Percentiles rank a stretch among this genome's conserved stretches.
These are phyloP conservation scores for Bauhinia variegata DNA, from an alignment of 306 rosid genomes.

Conservation along the genomic window DNA sequence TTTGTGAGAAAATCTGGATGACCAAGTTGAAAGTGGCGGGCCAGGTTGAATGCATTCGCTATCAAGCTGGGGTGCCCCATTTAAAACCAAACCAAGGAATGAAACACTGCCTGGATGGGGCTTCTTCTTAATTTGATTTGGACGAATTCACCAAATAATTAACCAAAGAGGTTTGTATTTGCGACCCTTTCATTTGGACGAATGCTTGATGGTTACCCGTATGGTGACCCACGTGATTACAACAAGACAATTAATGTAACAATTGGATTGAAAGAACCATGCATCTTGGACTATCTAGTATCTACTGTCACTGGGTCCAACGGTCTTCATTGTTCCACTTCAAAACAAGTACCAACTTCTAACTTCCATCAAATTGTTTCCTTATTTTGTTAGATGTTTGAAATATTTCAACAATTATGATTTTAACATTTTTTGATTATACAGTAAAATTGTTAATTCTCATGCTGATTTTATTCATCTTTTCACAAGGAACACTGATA, in stretches of 20 bases:
- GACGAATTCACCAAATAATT: slow-evolving; percentile 51
- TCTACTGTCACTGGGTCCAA: no score
- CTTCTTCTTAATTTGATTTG: slow-evolving; percentile 41
- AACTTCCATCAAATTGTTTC: no score
- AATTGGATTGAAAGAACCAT: no score
- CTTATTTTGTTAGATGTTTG: no score
- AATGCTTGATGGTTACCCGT: slow-evolving; percentile 38
- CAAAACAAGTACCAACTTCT: no score
- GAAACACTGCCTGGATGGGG: slow-evolving; percentile 23
- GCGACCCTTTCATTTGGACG: slow-evolving; percentile 41
- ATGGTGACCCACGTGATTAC: slow-evolving; percentile 37
- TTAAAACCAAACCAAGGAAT: no score
- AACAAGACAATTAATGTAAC: slow-evolving; percentile 45
- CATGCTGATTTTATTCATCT: no score
- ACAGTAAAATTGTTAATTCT: not conserved
- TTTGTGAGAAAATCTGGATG: slow-evolving; percentile 13
- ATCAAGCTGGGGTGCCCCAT: slow-evolving; percentile 58
- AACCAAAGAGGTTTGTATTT: slow-evolving; percentile 20
- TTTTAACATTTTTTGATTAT: no score
- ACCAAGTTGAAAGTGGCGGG: slow-evolving; percentile 37
- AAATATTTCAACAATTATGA: no score
- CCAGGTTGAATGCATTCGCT: slow-evolving; percentile 30
- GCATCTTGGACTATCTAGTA: no score
- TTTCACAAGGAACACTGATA: no score
- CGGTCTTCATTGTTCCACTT: no score